Evolutionary conservation across 106 monocot species (phyloP).

Genomic region (Platanthera zijinensis): DNA sequence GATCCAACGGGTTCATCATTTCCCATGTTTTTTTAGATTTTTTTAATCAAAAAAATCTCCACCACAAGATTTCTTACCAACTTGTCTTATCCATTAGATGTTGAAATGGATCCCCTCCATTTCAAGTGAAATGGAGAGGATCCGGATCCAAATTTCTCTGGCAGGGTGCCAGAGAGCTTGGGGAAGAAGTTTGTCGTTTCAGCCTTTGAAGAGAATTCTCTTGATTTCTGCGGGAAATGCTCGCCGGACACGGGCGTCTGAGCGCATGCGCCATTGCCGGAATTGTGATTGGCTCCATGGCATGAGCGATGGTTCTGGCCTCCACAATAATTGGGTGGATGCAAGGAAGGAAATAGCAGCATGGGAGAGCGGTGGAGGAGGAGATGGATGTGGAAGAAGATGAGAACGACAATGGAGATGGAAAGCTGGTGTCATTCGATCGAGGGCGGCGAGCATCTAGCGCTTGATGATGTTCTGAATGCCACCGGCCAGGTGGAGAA

Average conservation of each 20-base stretch:
- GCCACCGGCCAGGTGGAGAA: slow-evolving; percentile 84
- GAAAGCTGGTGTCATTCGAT: slow-evolving; percentile 75
- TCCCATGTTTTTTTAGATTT: too few relatives aligned
- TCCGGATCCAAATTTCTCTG: too few relatives aligned
- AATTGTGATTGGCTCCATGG: slow-evolving; percentile 72
- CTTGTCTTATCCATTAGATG: too few relatives aligned
- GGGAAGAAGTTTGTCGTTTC: slow-evolving; percentile 25
- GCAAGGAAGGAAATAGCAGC: slow-evolving; percentile 53
- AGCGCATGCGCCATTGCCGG: slow-evolving; percentile 60
- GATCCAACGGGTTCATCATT: too few relatives aligned
- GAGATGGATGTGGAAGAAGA: slow-evolving; percentile 33
- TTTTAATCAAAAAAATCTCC: too few relatives aligned
- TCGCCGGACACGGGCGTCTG: slow-evolving; percentile 11
- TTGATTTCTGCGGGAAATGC: slow-evolving; percentile 30
- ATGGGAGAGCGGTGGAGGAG: slow-evolving; percentile 19
- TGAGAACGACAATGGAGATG: slow-evolving; percentile 27
- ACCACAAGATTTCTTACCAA: too few relatives aligned
- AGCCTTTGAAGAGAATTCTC: slow-evolving; percentile 48
- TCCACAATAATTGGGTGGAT: slow-evolving; percentile 44
- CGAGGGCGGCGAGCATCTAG: slow-evolving; percentile 78
- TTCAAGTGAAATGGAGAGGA: too few relatives aligned
- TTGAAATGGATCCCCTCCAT: too few relatives aligned
- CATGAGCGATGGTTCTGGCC: slow-evolving; percentile 53
- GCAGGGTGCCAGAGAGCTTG: slow-evolving; percentile 33
- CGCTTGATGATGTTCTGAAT: slow-evolving; percentile 81